These are phyloP conservation scores for Paraconiothyrium sp. DNA, from an alignment of 2,329 filamentous ascomycete species.

Conservation along the genomic window DNA sequence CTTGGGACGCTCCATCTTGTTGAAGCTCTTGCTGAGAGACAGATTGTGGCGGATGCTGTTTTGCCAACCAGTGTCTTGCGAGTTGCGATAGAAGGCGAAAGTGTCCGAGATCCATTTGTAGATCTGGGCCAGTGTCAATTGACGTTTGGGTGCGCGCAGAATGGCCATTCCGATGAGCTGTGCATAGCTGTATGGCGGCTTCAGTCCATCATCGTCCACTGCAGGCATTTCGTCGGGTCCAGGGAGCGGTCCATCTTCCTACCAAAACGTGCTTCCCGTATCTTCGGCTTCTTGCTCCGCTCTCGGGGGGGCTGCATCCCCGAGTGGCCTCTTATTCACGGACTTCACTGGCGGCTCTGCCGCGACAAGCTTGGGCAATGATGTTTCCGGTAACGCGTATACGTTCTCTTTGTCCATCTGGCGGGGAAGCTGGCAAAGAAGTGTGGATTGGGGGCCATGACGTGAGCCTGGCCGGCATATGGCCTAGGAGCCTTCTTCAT, in stretches of 20 bases:
- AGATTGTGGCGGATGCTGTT: conserved; percentile 99
- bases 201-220: conserved; percentile 85
- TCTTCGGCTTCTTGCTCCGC: conserved; percentile 74
- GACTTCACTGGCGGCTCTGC: conserved; percentile 42
- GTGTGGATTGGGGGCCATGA: conserved; percentile 61
- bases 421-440: conserved; percentile 62
- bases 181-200: conserved; percentile 93
- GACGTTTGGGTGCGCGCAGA: conserved; percentile 81
- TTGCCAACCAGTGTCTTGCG: conserved; percentile 91
- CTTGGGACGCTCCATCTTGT: conserved; percentile 94
- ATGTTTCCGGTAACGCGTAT: conserved; percentile 50
- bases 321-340: conserved; percentile 67
- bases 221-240: conserved; percentile 80
- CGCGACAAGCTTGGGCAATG: conserved; percentile 39
- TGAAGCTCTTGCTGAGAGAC: conserved; percentile 94
- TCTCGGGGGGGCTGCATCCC: conserved; percentile 81
- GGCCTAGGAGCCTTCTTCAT: conserved; percentile 68
- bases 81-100: conserved; percentile 82
- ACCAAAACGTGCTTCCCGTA: conserved; percentile 59
- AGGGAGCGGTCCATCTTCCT: conserved; percentile 65
- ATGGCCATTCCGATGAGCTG: conserved; percentile 98
- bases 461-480: conserved; percentile 52
- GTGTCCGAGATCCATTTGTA: conserved; percentile 99
- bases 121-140: conserved; percentile 90
- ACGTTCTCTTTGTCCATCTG: conserved; percentile 62